Conservation (phyloP, 2,329 filamentous ascomycete species). For the Exophiala spinifera region DNA sequence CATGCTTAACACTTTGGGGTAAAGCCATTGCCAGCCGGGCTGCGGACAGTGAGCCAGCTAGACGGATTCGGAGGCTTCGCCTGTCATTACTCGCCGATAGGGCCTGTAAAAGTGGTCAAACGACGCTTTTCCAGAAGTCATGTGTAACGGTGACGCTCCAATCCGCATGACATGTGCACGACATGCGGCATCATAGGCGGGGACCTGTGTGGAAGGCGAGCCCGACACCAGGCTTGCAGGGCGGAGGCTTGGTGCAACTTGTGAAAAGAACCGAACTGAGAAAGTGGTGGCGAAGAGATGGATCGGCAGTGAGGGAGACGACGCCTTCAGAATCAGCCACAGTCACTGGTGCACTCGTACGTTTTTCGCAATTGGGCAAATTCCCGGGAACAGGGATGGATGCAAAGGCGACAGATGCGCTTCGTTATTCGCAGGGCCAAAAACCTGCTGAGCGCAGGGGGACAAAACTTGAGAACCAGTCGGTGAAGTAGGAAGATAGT, state of each 20-base stretch:
- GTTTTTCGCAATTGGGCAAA: neutral
- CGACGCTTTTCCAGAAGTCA: slow-evolving; percentile 9
- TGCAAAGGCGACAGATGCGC: neutral
- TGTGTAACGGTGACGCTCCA: slow-evolving; percentile 11
- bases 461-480: slow-evolving; percentile 7
- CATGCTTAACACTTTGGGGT: slow-evolving; percentile 7
- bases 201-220: neutral
- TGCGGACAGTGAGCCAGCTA: neutral
- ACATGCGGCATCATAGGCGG: slow-evolving; percentile 18
- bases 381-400: neutral
- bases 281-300: neutral
- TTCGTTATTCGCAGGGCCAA: neutral
- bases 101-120: neutral
- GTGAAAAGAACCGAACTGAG: neutral
- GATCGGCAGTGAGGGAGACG: neutral
- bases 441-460: neutral
- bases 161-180: slow-evolving; percentile 12
- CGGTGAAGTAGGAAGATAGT: slow-evolving; percentile 6
- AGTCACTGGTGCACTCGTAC: slow-evolving; percentile 11
- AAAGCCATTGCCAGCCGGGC: neutral
- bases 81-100: slow-evolving; percentile 7
- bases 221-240: slow-evolving; percentile 7
- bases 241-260: neutral
- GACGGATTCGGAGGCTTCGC: slow-evolving; percentile 1
- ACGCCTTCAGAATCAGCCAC: slow-evolving; percentile 1